Evolutionary conservation across 805 yeast genomes (phyloP), one percentile per base, ranked within the genome.

Genomic region (Nakazawaea ishiwadae): DNA sequence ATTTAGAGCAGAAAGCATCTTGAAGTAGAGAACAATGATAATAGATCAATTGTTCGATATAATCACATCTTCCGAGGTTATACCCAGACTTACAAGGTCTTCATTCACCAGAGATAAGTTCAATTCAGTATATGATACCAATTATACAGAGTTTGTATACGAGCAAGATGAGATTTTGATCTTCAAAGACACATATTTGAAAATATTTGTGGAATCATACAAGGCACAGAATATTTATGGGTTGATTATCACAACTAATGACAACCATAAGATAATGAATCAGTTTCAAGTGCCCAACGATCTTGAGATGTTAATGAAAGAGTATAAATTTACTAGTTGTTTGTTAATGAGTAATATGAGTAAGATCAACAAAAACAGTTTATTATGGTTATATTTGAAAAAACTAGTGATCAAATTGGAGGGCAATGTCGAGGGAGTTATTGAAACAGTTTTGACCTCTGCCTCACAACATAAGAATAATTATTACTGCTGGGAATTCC

Each of bases 401-500:
- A 35, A 24, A 26, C 9, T 31, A 18, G n/a, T 28, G 4, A 20
- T 21, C 15, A 6, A 10, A 8, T 14, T 40, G 24, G n/a, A 21
- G 4, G 19, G 3, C 18, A 16, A 12, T 16, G 10, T 24, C 16
- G 9, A 24, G 8, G 31, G 31, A 29, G 18, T 46, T 12, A 10
- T 47, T 8, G 45, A 44, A 4, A 37, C 49, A 1, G 59, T 73
- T 1, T 40, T 58, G 2, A 37, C 36, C 7, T 69, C 79, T 0
- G 63, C 65, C 0, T 51, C 45, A 18, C 45, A 52, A 10, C 81
- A 75, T 48, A 68, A 68, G 8, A 50, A 63, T 32, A 75, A 73
- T 50, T 75, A 75, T 49, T 74, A 73, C 41, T 75, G 78, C 0
- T 64, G 72, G 65, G 51, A 56, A n/a, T 58, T 63, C 44, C 56